A percentile compares a stretch with the other conserved stretches of the same genome.
Conservation (phyloP, 768 basidiomycete genomes). For the Cubamyces sp. region DNA sequence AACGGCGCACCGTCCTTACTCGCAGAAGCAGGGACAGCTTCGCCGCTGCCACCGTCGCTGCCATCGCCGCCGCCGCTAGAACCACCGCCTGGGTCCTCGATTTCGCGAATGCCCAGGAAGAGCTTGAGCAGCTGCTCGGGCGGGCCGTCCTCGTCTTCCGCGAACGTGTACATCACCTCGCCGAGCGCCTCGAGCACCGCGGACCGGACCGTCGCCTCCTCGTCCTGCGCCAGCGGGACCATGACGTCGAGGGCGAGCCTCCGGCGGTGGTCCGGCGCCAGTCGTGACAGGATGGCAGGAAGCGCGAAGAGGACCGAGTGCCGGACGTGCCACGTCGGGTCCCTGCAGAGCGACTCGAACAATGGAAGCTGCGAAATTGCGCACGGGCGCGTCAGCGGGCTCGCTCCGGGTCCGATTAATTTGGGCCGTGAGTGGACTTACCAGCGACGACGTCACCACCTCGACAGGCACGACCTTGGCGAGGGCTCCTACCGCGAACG, state of each 20-base stretch:
- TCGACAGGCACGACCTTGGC: slow-evolving; percentile 87
- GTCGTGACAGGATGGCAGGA: slow-evolving; percentile 74
- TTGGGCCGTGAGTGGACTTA: slow-evolving; percentile 37
- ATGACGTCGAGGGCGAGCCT: slow-evolving; percentile 69
- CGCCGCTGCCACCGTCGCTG: too few relatives aligned
- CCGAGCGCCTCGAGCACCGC: slow-evolving; percentile 87
- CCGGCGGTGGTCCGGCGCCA: slow-evolving; percentile 60
- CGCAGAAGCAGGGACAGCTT: background rate
- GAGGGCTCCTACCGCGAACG: slow-evolving; percentile 85
- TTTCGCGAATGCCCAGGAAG: slow-evolving; percentile 68
- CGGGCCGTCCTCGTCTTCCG: slow-evolving; percentile 63
- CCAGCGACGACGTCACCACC: slow-evolving; percentile 65
- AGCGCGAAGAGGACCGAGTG: slow-evolving; percentile 87
- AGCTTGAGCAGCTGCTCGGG: slow-evolving; percentile 75
- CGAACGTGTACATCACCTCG: slow-evolving; percentile 86
- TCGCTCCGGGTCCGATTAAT: background rate
- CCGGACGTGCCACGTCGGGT: slow-evolving; percentile 80
- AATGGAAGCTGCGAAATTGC: slow-evolving; percentile 65
- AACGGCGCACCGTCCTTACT: background rate
- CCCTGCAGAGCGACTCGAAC: slow-evolving; percentile 69
- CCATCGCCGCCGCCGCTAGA: too few relatives aligned
- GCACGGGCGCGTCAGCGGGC: background rate
- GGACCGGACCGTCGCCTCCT: slow-evolving; percentile 67
- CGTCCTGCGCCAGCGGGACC: slow-evolving; percentile 63
- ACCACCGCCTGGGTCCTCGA: slow-evolving; percentile 36